Evolutionary conservation across 805 yeast species (phyloP).

Genomic region (Pichia eremophila): DNA sequence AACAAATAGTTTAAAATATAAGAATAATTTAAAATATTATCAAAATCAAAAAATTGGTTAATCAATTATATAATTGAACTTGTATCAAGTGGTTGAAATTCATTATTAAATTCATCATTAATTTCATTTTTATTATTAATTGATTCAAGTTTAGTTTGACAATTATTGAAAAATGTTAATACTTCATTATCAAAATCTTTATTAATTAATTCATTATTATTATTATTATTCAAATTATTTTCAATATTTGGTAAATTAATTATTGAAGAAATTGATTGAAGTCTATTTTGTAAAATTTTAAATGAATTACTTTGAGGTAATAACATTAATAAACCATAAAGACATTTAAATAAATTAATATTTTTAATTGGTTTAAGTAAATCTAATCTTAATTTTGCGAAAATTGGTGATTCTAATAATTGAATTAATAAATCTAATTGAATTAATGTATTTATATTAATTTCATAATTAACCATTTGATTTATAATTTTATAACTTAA

Average conservation of each 20-base stretch:
- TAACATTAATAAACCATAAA: slow-evolving; percentile 88
- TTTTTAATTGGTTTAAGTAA: slow-evolving; percentile 77
- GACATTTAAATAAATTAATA: slow-evolving; percentile 75
- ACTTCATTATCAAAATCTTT: slow-evolving; percentile 14
- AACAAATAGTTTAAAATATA: slow-evolving; percentile 44
- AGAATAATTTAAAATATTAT: slow-evolving; percentile 70
- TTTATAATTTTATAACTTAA: slow-evolving; percentile 77
- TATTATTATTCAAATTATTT: slow-evolving; percentile 14
- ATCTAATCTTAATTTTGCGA: slow-evolving; percentile 77
- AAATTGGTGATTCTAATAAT: slow-evolving; percentile 84
- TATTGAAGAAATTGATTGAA: slow-evolving; percentile 47
- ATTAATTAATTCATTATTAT: slow-evolving; percentile 11
- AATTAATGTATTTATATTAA: slow-evolving; percentile 66
- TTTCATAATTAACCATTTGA: slow-evolving; percentile 73
- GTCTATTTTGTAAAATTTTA: slow-evolving; percentile 66
- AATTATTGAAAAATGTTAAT: slow-evolving; percentile 37
- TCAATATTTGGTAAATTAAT: slow-evolving; percentile 19
- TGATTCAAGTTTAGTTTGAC: slow-evolving; percentile 25
- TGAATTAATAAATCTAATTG: slow-evolving; percentile 89
- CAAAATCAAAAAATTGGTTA: slow-evolving; percentile 27
- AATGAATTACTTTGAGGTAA: slow-evolving; percentile 91
- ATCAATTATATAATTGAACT: slow-evolving; percentile 4
- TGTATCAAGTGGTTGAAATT: slow-evolving; percentile 10
- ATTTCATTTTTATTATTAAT: slow-evolving; percentile 1
- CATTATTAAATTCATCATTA: slow-evolving; percentile 9